phyloP scores from a whole-genome alignment of 768 basidiomycete genomes.

The Amylocystis lapponica region DNA sequence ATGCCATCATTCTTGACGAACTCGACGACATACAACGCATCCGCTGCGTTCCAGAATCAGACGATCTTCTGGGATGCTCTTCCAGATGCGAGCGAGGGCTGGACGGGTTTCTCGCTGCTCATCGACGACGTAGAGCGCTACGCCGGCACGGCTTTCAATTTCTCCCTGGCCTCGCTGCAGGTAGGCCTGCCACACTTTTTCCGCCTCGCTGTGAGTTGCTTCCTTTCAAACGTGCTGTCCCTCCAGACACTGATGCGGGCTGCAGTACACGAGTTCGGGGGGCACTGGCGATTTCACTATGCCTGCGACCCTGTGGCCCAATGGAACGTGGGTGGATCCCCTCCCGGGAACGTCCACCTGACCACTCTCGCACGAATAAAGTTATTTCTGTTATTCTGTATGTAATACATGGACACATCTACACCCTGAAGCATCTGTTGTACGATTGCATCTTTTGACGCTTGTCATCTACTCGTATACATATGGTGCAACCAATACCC shows the following conservation, averaged over 20 bases:
- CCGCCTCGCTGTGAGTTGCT: slow-evolving; percentile 61
- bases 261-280: slow-evolving; percentile 39
- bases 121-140: slow-evolving; percentile 87
- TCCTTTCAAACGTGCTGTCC: background rate
- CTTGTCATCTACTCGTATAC: too few relatives aligned
- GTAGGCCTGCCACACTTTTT: slow-evolving; percentile 67
- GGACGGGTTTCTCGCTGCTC: slow-evolving; percentile 75
- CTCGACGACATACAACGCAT: slow-evolving; percentile 57
- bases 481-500: too few relatives aligned
- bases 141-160: slow-evolving; percentile 64
- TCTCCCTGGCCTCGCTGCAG: slow-evolving; percentile 59
- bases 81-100: slow-evolving; percentile 33
- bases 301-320: slow-evolving; percentile 69
- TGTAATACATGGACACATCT: too few relatives aligned
- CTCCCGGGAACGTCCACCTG: slow-evolving; percentile 52
- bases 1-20: slow-evolving; percentile 72
- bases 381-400: too few relatives aligned
- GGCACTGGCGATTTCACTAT: slow-evolving; percentile 72
- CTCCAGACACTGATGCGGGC: slow-evolving; percentile 11
- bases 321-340: slow-evolving; percentile 80
- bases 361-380: too few relatives aligned
- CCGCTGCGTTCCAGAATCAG: slow-evolving; percentile 39
- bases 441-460: too few relatives aligned
- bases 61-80: slow-evolving; percentile 32
- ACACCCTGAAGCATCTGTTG: too few relatives aligned